Evolutionary conservation across 176 grass and related monocot genomes (phyloP).

Genomic region (Lolium rigidum): DNA sequence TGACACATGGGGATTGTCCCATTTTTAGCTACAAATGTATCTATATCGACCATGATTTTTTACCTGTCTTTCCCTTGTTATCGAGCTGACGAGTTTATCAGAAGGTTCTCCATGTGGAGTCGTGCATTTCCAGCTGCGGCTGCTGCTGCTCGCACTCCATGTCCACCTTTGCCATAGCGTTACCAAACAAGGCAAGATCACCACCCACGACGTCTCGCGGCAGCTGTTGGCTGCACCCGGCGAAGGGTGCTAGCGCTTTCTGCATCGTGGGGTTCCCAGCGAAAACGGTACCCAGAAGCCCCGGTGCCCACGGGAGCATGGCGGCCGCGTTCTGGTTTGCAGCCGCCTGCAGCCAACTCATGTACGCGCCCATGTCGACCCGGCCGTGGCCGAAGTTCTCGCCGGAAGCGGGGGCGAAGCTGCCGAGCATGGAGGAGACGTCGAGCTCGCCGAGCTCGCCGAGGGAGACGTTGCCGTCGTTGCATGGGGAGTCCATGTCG

Average conservation of each 20-base stretch:
- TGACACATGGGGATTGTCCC: slow-evolving; percentile 13
- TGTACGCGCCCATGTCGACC: slow-evolving; percentile 69
- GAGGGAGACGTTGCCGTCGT: slow-evolving; percentile 48
- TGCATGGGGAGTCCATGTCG: slow-evolving; percentile 58
- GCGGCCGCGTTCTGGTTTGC: slow-evolving; percentile 55
- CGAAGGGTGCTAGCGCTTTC: slow-evolving; percentile 47
- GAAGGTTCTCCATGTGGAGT: slow-evolving; percentile 70
- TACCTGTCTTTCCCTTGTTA: not conserved
- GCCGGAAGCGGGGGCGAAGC: slow-evolving; percentile 35
- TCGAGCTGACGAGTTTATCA: slow-evolving; percentile 3
- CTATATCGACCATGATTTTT: not conserved
- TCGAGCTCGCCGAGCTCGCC: slow-evolving; percentile 79
- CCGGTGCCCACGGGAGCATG: slow-evolving; percentile 61
- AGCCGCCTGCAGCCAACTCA: slow-evolving; percentile 65
- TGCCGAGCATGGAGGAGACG: slow-evolving; percentile 65
- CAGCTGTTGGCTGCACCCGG: slow-evolving; percentile 30
- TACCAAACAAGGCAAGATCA: slow-evolving; percentile 49
- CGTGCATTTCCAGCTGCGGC: slow-evolving; percentile 54
- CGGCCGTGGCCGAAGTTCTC: slow-evolving; percentile 48
- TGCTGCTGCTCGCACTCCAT: slow-evolving; percentile 51
- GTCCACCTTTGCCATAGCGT: slow-evolving; percentile 44
- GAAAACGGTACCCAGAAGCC: slow-evolving; percentile 52
- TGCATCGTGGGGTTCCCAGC: slow-evolving; percentile 50
- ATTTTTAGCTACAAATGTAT: not conserved
- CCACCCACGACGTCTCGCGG: slow-evolving; percentile 34